These are phyloP conservation scores for Raddia distichophylla DNA, from an alignment of 176 grass and related monocot species.

Conservation along the genomic window DNA sequence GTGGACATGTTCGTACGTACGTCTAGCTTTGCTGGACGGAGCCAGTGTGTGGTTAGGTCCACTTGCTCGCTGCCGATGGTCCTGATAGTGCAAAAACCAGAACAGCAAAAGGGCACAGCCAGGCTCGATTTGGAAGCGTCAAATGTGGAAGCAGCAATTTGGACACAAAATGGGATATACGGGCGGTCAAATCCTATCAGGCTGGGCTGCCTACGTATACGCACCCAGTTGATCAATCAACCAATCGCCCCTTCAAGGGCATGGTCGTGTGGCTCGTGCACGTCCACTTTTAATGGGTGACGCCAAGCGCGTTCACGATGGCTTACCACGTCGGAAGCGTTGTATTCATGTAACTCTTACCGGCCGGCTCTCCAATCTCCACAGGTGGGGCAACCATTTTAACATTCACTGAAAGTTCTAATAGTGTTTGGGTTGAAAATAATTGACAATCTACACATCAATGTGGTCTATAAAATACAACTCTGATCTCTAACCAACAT, in stretches of 20 bases:
- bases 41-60: neutral
- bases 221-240: neutral
- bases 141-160: constrained; percentile 40
- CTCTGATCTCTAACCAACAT: too few species aligned
- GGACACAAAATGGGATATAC: neutral
- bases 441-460: too few species aligned
- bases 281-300: neutral
- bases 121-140: constrained; percentile 48
- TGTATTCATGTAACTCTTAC: too few species aligned
- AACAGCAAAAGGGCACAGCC: neutral
- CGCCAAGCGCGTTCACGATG: too few species aligned
- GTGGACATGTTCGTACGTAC: neutral
- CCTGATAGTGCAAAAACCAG: neutral
- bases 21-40: neutral
- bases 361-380: too few species aligned
- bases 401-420: too few species aligned
- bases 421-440: too few species aligned
- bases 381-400: too few species aligned
- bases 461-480: too few species aligned
- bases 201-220: neutral
- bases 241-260: neutral
- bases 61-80: neutral
- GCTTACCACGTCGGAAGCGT: too few species aligned
- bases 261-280: constrained; percentile 2
- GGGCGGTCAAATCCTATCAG: constrained; percentile 30